Evolutionary conservation across 2,329 filamentous ascomycete species (phyloP), one percentile per base, ranked within the genome.

Genomic region (Calonectria crousiana): DNA sequence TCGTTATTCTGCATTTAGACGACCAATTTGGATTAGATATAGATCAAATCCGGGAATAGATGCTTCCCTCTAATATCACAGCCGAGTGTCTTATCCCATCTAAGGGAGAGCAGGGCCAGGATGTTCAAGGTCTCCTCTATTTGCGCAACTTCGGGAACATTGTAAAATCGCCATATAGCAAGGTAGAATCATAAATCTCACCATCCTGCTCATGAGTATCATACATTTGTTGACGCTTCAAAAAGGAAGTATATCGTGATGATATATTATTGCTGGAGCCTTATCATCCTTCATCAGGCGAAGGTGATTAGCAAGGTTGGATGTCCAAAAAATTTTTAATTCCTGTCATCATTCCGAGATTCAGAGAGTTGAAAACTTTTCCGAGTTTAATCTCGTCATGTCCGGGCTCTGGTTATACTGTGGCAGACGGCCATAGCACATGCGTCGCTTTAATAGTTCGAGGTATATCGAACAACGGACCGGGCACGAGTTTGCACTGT

Each of bases 231-330:
- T 64, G 58, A 6, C 23, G 38, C 8, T 30, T 36, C n/a, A 87
- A 76, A 52, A 87, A 86, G 0, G 83, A 84, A 0, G 81, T 84
- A 67, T n/a, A n/a, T n/a, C n/a, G n/a, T n/a, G n/a, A n/a, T 86
- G 82, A 69, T 87, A 84, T 56, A 88, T 88, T 0, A 88, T 78
- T 14, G 81, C 75, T 0, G 88, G 77, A 6, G 76, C 83, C 0
- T 77, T 84, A 62, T 87, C 85, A n/a, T 85, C 82, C 13, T 86
- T 83, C 0, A 76, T 79, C 28, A 88, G 58, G 2, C 81, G 81
- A 2, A 88, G 78, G 74, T 88, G 87, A 68, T 87, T 85, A 0
- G 82, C 77, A 4, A 88, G 73, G 53, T 88, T 87, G 28, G 81
- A 78, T 0, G 86, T 88, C 79, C 82, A 84, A 8, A 76, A 68